A percentile compares a stretch with the other conserved stretches of the same genome.
These are phyloP conservation scores for Monosporozyma siamensis DNA, from an alignment of 805 yeast genomes.

Conservation along the genomic window DNA sequence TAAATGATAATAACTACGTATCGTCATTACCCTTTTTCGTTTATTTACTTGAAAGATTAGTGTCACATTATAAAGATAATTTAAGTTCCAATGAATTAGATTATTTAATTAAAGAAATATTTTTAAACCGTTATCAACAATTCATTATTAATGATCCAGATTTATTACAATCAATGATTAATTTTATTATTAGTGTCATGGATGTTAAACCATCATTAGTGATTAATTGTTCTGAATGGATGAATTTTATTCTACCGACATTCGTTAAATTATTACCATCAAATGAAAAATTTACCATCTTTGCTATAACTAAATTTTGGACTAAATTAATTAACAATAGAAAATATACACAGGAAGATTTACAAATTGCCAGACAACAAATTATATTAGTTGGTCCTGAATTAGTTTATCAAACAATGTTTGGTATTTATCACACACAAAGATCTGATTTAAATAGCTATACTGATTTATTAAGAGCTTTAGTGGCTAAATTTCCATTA, in stretches of 20 bases:
- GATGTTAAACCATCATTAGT: slow-evolving; percentile 43
- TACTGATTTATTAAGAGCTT: slow-evolving; percentile 41
- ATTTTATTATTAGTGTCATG: slow-evolving; percentile 42
- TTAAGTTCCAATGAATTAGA: slow-evolving; percentile 30
- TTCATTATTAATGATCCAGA: slow-evolving; percentile 49
- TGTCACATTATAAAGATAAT: slow-evolving; percentile 31
- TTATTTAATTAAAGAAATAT: slow-evolving; percentile 32
- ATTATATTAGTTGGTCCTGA: slow-evolving; percentile 21
- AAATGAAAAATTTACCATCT: slow-evolving; percentile 44
- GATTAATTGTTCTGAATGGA: slow-evolving; percentile 27
- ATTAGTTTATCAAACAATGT: slow-evolving; percentile 28
- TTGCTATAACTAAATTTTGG: slow-evolving; percentile 48
- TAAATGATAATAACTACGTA: slow-evolving; percentile 19
- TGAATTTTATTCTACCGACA: slow-evolving; percentile 21
- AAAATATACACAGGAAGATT: slow-evolving; percentile 38
- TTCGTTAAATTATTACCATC: slow-evolving; percentile 28
- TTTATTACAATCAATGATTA: slow-evolving; percentile 41
- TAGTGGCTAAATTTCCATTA: slow-evolving; percentile 43
- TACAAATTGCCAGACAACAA: slow-evolving; percentile 26
- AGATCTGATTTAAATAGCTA: slow-evolving; percentile 55
- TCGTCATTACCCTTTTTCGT: slow-evolving; percentile 38
- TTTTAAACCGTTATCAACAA: slow-evolving; percentile 29
- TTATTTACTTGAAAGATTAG: slow-evolving; percentile 37
- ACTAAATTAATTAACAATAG: slow-evolving; percentile 37
- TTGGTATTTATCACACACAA: slow-evolving; percentile 40